Evolutionary conservation across 805 yeast genomes (phyloP), one percentile per base, ranked within the genome.

Genomic region (Ogataea parapolymorpha): DNA sequence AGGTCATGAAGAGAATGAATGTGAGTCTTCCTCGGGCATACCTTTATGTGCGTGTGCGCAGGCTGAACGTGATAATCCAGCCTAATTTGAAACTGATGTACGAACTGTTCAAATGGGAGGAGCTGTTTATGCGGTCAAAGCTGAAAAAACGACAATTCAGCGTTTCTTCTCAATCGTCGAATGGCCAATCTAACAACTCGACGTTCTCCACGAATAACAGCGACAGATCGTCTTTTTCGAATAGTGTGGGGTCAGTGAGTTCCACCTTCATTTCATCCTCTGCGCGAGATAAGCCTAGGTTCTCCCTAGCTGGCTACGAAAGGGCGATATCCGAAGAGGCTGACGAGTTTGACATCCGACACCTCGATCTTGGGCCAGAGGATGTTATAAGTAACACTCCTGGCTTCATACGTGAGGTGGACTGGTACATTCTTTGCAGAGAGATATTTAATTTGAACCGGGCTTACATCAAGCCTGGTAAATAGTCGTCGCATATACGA

Each of bases 51-150:
- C 71, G 97, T 30, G 96, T 88, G 3, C 70, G 96, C 37, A 70
- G 98, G 39, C 72, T 91, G 55, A 91, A 91, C 61, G 90, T 91
- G 44, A 87, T 91, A 24, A 91, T 91, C 48, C 98, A 91, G 62
- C 98, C 98, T 11, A 91, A 89, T 59, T 68, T 91, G 58, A 77
- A 91, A 59, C 82, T 91, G 58, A 85, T 89, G 88, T 91, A 88
- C 61, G 97, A 90, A 56, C 68, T 91, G 46, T 78, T 87, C 61
- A 82, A 81, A 59, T 77, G 80, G 80, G 84, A 78, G 53, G 82
- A 71, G 32, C 35, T 48, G 26, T 61, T 55, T 46, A 57, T 57
- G 17, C 46, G 43, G 34, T 39, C 50, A 1, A 49, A 49, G 34
- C 22, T 28, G 14, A 41, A 34, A 12, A 28, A 14, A 14, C 16